Conservation (phyloP, 768 basidiomycete species). For the Lepiota brunneoincarnata region DNA sequence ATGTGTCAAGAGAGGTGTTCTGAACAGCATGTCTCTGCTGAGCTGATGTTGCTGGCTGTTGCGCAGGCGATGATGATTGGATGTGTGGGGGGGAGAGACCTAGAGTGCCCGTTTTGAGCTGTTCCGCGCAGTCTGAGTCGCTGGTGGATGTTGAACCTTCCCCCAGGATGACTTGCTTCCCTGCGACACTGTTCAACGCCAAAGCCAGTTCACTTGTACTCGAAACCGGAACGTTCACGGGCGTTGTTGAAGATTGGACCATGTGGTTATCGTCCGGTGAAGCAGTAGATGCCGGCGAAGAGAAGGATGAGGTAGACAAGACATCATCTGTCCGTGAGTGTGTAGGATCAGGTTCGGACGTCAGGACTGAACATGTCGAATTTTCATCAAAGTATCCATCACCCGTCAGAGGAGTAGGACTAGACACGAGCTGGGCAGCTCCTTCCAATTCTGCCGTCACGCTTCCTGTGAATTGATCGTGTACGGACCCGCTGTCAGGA, state of each 20-base stretch:
- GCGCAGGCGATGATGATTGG: background rate
- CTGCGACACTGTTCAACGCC: background rate
- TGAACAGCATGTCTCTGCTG: slow-evolving; percentile 1
- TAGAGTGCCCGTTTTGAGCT: background rate
- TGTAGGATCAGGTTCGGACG: background rate
- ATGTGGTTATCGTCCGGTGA: background rate
- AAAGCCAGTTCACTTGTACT: background rate
- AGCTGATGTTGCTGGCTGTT: background rate
- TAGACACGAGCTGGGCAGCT: background rate
- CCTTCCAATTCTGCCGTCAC: background rate
- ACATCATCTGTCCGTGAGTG: background rate
- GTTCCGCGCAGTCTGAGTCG: background rate
- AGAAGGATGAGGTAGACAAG: background rate
- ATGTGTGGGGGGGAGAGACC: background rate
- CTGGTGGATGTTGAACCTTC: background rate
- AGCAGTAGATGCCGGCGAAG: slow-evolving; percentile 6
- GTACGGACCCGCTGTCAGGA: slow-evolving; percentile 7
- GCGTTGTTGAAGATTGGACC: background rate
- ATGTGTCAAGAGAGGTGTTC: background rate
- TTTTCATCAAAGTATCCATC: slow-evolving; percentile 9
- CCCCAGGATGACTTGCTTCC: background rate
- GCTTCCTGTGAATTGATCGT: background rate
- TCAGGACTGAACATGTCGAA: background rate
- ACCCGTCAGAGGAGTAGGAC: slow-evolving; percentile 1
- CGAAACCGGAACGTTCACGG: background rate